phyloP scores from a whole-genome alignment of 2,329 filamentous ascomycete species.

The Fusarium pseudonygamai region DNA sequence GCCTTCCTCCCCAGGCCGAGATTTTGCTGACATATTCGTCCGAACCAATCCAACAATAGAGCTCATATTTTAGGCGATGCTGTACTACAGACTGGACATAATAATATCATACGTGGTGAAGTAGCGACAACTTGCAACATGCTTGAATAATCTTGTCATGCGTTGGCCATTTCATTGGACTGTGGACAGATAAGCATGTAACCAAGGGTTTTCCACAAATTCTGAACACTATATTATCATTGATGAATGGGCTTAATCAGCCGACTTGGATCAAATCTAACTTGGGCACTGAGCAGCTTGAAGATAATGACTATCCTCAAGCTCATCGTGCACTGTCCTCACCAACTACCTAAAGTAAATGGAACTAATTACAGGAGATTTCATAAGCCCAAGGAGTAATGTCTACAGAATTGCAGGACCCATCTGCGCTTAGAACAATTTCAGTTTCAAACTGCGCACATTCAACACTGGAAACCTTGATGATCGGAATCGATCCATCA shows the following conservation, averaged over 20 bases:
- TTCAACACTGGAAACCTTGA: not conserved
- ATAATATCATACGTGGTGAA: too few species aligned
- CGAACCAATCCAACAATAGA: not conserved
- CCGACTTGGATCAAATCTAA: too few species aligned
- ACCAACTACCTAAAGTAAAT: fast-evolving
- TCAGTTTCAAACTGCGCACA: not conserved
- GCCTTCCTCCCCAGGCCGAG: not conserved
- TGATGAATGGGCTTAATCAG: too few species aligned
- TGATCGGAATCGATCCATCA: not conserved
- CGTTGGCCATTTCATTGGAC: not conserved
- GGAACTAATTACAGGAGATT: not conserved
- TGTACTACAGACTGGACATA: fast-evolving
- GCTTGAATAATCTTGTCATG: not conserved
- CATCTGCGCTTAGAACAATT: not conserved
- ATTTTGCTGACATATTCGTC: not conserved
- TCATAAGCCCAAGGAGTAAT: not conserved
- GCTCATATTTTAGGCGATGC: not conserved
- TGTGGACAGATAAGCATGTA: too few species aligned
- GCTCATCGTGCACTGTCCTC: too few species aligned
- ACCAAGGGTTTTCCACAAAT: not conserved
- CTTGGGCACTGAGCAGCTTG: too few species aligned
- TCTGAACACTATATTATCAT: fast-evolving
- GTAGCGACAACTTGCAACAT: not conserved
- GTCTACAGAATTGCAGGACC: not conserved
- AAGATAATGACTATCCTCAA: not conserved